Base-by-base conservation (phyloP, 805 yeast species). In the Zygosaccharomyces bailii region DNA sequence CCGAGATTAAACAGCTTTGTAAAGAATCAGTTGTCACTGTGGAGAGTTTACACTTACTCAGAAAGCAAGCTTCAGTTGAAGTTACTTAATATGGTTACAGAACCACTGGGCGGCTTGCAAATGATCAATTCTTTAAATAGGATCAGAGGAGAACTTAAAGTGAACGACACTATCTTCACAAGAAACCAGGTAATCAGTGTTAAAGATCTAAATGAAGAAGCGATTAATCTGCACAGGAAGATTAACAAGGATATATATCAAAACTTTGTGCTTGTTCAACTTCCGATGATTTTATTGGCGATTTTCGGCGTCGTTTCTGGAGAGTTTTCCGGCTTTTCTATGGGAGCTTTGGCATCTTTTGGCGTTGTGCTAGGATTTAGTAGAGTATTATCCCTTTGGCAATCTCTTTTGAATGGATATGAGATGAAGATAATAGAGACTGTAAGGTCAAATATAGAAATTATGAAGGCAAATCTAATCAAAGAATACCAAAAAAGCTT, bases 361-460 rank as follows among this genome's bases (percentile, higher is more conserved):
- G 70, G 69, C 13, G 17, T 56, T 4, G 59, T 56, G 2, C 35
- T 59, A 17, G 70, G 70, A 0, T 54, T 65, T 37, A 60, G 58
- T 35, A 62, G 60, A 42, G 58, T 65, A 13, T 53, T 64, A n/a
- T 55, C 56, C 23, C 34, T 46, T 7, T 65, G 69, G 68, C 48
- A 60, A 6, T 17, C 51, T 36, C 45, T 65, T 20, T 39, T 52
- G 30, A 33, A 44, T 11, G 43, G 34, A 8, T 42, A 42, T 31
- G 21, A 42, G 34, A 25, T 20, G 14, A 44, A 45, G 8, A 44
- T 54, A 2, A 21, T 43, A 14, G 52, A 52, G 6, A 44, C 44
- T 6, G 37, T 49, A 13, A 50, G 57, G 27, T 38, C 42, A 19
- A 45, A 42, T 19, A 53, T 55, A 20, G 57, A 55, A 25, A 23